Conservation (phyloP, 257 asterid genomes). For the Anisodus tanguticus region DNA sequence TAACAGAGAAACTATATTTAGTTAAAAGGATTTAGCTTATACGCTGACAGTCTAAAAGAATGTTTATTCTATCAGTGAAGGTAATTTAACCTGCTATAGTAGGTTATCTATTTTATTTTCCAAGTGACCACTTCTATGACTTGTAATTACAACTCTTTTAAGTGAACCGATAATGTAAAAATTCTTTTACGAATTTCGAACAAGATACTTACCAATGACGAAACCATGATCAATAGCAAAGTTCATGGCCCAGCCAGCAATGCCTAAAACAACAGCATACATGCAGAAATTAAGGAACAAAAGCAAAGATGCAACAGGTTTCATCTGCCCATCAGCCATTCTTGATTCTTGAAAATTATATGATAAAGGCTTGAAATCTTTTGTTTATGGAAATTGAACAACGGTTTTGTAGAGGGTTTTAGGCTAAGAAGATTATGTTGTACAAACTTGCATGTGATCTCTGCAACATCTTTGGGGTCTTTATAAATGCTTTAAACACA, state of each 20-base stretch:
- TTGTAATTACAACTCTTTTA: too few relatives aligned
- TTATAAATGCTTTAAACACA: constrained; percentile 35
- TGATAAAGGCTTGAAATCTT: background rate
- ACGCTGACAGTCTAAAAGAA: too few relatives aligned
- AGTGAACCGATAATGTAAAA: too few relatives aligned
- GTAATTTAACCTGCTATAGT: too few relatives aligned
- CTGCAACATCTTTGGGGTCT: constrained; percentile 30
- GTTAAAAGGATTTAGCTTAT: background rate
- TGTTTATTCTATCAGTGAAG: too few relatives aligned
- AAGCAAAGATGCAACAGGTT: constrained; percentile 67
- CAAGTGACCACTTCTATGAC: too few relatives aligned
- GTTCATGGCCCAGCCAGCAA: constrained; percentile 82
- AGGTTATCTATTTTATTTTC: too few relatives aligned
- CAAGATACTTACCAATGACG: constrained; percentile 58
- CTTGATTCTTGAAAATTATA: constrained; percentile 22
- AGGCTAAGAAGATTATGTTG: constrained; percentile 17
- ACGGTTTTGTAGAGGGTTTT: background rate
- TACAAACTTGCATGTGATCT: constrained; percentile 29
- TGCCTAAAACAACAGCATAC: constrained; percentile 71
- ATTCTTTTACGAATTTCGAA: background rate
- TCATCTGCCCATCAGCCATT: constrained; percentile 65
- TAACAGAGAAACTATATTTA: background rate
- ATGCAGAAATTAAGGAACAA: constrained; percentile 85
- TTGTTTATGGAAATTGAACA: background rate
- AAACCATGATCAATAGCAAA: constrained; percentile 80